Evolutionary conservation across 108 stramenopile genomes (phyloP), one percentile per base, ranked within the genome.

Genomic region (Stephanodiscus minutulus): DNA sequence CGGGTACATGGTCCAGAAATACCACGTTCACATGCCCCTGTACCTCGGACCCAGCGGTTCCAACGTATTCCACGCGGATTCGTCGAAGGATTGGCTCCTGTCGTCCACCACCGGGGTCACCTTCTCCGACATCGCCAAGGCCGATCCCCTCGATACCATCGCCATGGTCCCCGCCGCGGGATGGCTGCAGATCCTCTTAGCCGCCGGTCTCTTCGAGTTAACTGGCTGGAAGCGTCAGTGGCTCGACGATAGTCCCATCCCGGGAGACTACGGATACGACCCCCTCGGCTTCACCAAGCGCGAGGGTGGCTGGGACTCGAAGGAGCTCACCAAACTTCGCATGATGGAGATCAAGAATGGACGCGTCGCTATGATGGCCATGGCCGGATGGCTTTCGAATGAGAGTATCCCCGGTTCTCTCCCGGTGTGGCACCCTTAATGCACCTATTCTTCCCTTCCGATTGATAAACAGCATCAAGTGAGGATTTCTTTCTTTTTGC

Each of bases 321-420:
- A 81, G 49, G 82, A 91, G 54, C 68, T 91, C 46, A 87, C 82
- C 33, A 79, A 64, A 49, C 84, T 88, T 61, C 82, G 90, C n/a
- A 73, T 88, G 81, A 88, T 87, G 76, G 90, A 91, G 66, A 86
- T 91, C 74, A 91, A 91, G 73, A 91, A 91, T 63, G 90, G 90
- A 76, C 85, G 90, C 63, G 75, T 90, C 60, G 89, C 87, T 17
- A 90, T 90, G 88, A 81, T 90, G 83, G 81, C 89, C 65, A 90
- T 90, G 55, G 82, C 87, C 60, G 89, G 72, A 64, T 90, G 89
- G 86, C 86, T 87, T 58, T 66, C 85, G 17, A 74, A 86, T 53
- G 89, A 90, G 59, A 79, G 68, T 60, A 86, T 90, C 72, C 87
- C 89, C 27, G 87, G 89, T 64, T 73, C 88, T 37, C 70, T 89